These are phyloP conservation scores for Trichoderma simmonsii DNA, from an alignment of 2,329 filamentous ascomycete species.

Conservation along the genomic window DNA sequence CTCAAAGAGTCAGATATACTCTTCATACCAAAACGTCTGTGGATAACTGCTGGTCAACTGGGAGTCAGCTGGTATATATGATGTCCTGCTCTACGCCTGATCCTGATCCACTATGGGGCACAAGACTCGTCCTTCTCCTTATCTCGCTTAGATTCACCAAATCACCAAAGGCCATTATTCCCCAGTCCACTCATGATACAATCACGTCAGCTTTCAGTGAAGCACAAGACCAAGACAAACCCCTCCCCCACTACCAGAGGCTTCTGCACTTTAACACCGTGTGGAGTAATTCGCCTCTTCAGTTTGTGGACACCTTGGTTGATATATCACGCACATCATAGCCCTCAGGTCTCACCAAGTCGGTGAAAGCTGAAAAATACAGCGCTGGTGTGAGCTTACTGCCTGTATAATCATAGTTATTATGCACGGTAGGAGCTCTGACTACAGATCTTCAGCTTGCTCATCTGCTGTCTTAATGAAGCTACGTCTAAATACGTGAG, in stretches of 20 bases:
- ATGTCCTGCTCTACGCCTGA: conserved; percentile 2
- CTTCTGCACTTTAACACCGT: conserved; percentile 33
- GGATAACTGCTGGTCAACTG: background rate
- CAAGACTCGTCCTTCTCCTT: background rate
- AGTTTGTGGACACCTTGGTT: conserved; percentile 8
- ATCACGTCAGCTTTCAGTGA: conserved; percentile 21
- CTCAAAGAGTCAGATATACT: background rate
- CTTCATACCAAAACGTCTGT: background rate
- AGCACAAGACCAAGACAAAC: conserved; percentile 18
- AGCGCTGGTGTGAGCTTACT: background rate
- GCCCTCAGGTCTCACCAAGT: conserved; percentile 9
- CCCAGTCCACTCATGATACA: background rate
- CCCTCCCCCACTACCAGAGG: conserved; percentile 23
- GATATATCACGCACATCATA: conserved; percentile 16
- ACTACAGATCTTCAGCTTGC: background rate
- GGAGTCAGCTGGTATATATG: background rate
- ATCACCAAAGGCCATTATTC: background rate
- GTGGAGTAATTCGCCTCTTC: conserved; percentile 24
- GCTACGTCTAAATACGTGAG: background rate
- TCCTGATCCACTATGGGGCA: conserved; percentile 26
- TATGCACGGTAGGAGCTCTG: background rate
- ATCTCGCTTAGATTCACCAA: conserved; percentile 17
- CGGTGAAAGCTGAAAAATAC: conserved; percentile 1
- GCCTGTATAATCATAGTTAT: background rate
- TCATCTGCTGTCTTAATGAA: background rate